Evolutionary conservation across 2,329 filamentous ascomycete genomes (phyloP).

Genomic region (Phoma herbarum): DNA sequence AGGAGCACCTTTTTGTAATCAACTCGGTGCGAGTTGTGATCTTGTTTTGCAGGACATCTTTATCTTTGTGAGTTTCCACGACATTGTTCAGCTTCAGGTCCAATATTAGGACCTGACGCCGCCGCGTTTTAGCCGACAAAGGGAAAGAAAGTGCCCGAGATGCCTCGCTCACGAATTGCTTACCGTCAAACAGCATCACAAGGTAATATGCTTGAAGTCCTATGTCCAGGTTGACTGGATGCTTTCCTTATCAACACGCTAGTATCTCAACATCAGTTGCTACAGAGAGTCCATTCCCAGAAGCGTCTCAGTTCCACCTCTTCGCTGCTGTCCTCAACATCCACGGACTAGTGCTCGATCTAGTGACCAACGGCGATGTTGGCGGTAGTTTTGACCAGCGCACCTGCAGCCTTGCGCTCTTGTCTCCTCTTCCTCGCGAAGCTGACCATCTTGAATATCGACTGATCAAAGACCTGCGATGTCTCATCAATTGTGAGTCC

Average conservation of each 20-base stretch:
- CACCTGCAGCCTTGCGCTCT: slow-evolving; percentile 35
- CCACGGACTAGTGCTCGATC: neutral
- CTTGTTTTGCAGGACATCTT: too few species aligned
- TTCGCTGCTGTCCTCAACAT: neutral
- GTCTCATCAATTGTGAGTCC: slow-evolving; percentile 64
- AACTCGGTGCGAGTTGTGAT: too few species aligned
- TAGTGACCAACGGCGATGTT: slow-evolving; percentile 17
- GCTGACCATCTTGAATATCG: slow-evolving; percentile 44
- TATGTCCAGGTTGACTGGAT: neutral
- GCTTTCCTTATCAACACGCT: neutral
- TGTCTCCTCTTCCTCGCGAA: slow-evolving; percentile 54
- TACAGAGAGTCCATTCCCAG: neutral
- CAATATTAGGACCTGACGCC: too few species aligned
- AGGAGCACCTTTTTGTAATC: neutral
- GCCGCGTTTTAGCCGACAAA: neutral
- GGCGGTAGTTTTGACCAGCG: slow-evolving; percentile 9
- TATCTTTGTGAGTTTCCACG: neutral
- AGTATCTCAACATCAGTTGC: neutral
- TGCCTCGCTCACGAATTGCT: neutral
- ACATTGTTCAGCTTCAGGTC: neutral
- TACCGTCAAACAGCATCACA: neutral
- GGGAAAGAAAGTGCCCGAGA: neutral
- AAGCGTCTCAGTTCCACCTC: too few species aligned
- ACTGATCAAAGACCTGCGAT: slow-evolving; percentile 60
- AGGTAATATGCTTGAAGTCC: neutral